Base-by-base conservation (phyloP, 139 green algal genomes). In the Pleodorina starrii region DNA sequence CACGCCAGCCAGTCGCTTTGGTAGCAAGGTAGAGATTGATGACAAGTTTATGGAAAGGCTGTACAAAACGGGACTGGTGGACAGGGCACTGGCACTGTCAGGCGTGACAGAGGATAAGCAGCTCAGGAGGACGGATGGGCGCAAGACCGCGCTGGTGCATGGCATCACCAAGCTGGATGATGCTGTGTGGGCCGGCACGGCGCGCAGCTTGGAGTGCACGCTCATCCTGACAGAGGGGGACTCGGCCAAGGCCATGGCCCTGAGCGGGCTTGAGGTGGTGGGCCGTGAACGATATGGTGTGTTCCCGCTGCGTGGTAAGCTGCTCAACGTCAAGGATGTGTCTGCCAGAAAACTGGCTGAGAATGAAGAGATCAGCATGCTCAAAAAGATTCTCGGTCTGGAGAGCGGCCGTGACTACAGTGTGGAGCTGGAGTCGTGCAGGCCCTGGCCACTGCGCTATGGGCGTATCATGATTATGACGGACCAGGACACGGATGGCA, bases 201-300 rank as follows among this genome's bases (percentile, higher is more conserved):
- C 72, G 17, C 89, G 92, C 71, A 92, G 87, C 32, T 68, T 93
- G 51, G 14, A 93, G 23, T 96, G 94, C 92, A 96, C 93, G 6
- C 90, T 96, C 29, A 96, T 96, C 76, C 92, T 96, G 40, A 96
- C 94, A 19, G 94, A 96, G 82, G 94, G 94, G 35, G 93, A 96
- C 82, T 94, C 88, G 19, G 94, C 94, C 23, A 96, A 96, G 88
- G 72, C 94, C 36, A 91, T 95, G 69, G 94, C 94, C 6, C 88
- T 96, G 21, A 81, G 66, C 11, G 94, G 94, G n/a, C 86, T 96
- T 19, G 89, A 69, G 51, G 90, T 95, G 66, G 94, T 96, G 11
- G 94, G 94, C 5, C 76, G 94, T 14, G 85, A 96, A 46, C 46
- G 75, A 35, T 96, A 94, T 78, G 94, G 94, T 44, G 94, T 96